phyloP scores from a whole-genome alignment of 352 stramenopile genomes.

The Saprolegnia diclina region DNA sequence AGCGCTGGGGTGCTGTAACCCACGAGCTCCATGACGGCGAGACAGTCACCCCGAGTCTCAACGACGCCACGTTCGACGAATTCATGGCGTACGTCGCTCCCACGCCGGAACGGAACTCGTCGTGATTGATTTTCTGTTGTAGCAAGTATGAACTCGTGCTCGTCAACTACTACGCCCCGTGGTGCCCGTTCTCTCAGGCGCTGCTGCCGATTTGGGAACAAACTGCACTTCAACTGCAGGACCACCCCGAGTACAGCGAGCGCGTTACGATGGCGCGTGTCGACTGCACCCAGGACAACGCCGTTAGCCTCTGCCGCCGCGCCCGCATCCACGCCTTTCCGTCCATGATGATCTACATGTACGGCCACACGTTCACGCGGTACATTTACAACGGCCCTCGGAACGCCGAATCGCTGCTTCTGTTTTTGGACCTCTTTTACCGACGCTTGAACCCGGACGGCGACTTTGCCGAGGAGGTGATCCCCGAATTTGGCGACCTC shows the following conservation, averaged over 20 bases:
- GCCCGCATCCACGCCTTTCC: conserved; percentile 71
- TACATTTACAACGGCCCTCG: conserved; percentile 81
- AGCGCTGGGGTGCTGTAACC: conserved; percentile 56
- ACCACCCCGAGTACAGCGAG: conserved; percentile 75
- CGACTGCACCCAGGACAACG: conserved; percentile 65
- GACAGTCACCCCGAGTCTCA: conserved; percentile 68
- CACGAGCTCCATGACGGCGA: conserved; percentile 43
- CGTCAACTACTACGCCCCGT: conserved; percentile 80
- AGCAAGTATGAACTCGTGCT: conserved; percentile 78
- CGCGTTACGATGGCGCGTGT: conserved; percentile 74
- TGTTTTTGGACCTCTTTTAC: conserved; percentile 82
- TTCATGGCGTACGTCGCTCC: conserved; percentile 39
- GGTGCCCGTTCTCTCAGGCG: conserved; percentile 69
- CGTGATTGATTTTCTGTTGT: too few species aligned
- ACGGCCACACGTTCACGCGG: conserved; percentile 61
- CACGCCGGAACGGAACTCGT: background rate
- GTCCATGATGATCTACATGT: conserved; percentile 87
- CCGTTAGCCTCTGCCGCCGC: conserved; percentile 56
- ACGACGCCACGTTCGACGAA: conserved; percentile 57
- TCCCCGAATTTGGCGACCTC: conserved; percentile 28
- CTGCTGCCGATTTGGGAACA: conserved; percentile 74
- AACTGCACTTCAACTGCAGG: conserved; percentile 55
- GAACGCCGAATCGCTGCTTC: conserved; percentile 61
- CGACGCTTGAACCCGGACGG: conserved; percentile 67
- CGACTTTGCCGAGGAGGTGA: conserved; percentile 76